A percentile compares a stretch with the other conserved stretches of the same genome.
These are phyloP conservation scores for Nicotiana otophora DNA, from an alignment of 257 asterid species.

Conservation along the genomic window DNA sequence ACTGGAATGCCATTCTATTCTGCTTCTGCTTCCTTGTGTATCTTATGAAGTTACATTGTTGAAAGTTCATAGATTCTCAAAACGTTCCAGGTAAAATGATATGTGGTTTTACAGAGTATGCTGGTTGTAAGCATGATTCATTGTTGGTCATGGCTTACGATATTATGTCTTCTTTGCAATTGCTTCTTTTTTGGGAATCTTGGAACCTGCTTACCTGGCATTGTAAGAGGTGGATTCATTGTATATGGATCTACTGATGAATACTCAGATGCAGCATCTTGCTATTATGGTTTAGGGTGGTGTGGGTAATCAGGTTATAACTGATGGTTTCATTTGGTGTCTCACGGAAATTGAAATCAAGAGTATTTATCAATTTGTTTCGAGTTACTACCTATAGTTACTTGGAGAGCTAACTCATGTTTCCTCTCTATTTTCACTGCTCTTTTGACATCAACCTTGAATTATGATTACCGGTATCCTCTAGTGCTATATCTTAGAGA, in stretches of 20 bases:
- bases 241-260: constrained; percentile 1
- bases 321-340: background rate
- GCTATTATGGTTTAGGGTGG: background rate
- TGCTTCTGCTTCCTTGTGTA: background rate
- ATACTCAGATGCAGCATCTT: background rate
- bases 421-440: background rate
- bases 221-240: background rate
- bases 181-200: background rate
- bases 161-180: background rate
- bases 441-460: background rate
- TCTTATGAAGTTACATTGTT: background rate
- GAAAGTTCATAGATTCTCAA: background rate
- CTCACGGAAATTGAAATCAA: background rate
- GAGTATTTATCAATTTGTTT: background rate
- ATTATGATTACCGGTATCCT: background rate
- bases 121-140: background rate
- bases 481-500: background rate
- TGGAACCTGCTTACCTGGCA: background rate
- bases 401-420: background rate
- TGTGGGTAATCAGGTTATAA: background rate
- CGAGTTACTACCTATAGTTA: background rate
- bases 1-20: background rate
- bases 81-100: background rate
- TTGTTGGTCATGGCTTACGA: background rate
- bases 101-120: background rate